phyloP scores from a whole-genome alignment of 1,284 basidiomycete genomes.

The Farysia itapuensis region DNA sequence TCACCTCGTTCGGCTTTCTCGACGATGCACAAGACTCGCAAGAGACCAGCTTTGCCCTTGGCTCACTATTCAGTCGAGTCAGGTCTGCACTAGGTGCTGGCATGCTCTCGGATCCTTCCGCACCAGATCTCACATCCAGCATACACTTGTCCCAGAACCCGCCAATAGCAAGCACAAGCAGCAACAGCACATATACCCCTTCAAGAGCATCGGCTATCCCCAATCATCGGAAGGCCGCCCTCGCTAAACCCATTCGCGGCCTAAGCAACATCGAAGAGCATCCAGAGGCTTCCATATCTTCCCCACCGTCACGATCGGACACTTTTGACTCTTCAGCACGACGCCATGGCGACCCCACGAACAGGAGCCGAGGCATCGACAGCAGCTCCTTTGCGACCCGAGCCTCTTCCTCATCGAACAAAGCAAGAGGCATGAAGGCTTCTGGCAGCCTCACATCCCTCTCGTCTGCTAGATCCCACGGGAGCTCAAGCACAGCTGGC shows the following conservation, averaged over 20 bases:
- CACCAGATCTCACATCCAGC: no score
- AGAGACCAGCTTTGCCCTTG: constrained; percentile 41
- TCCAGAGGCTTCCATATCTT: constrained; percentile 10
- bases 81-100: constrained; percentile 38
- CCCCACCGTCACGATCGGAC: constrained; percentile 6
- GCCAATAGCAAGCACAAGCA: background rate
- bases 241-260: constrained; percentile 18
- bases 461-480: background rate
- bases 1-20: constrained; percentile 52
- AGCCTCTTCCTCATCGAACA: background rate
- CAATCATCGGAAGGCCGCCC: constrained; percentile 12
- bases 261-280: constrained; percentile 38
- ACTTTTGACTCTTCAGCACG: background rate
- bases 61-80: constrained; percentile 49
- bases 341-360: background rate
- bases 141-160: constrained; percentile 1
- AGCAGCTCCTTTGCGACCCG: background rate
- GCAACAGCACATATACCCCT: background rate
- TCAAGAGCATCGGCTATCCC: background rate
- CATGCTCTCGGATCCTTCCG: constrained; percentile 1
- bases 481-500: background rate
- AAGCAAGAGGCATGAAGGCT: background rate
- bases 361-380: background rate
- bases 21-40: constrained; percentile 40
- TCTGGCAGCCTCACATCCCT: background rate